Conservation (phyloP, 305 asterid genomes). For the Fraxinus greggii region DNA sequence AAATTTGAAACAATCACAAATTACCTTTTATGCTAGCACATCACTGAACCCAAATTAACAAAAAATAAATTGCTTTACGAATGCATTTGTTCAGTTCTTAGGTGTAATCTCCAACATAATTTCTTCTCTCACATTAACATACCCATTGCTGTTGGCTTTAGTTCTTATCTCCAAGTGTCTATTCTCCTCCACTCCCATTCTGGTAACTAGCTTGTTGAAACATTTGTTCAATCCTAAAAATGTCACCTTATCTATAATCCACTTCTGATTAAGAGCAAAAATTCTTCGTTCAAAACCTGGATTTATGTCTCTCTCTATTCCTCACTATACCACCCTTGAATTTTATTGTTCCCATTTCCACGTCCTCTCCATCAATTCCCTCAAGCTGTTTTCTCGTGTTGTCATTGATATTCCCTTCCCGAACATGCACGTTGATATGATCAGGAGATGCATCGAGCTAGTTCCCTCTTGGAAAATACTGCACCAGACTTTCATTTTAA, state of each 20-base stretch:
- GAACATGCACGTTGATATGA: conserved; percentile 56
- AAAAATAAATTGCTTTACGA: not conserved
- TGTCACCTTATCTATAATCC: conserved; percentile 41
- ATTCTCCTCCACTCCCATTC: conserved; percentile 14
- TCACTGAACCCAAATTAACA: not conserved
- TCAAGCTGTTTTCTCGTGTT: conserved; percentile 43
- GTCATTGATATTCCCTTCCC: conserved; percentile 68
- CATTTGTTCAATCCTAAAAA: conserved; percentile 43
- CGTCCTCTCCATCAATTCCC: conserved; percentile 53
- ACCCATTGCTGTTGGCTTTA: conserved; percentile 22
- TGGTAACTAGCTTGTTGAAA: conserved; percentile 16
- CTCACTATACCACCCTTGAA: conserved; percentile 32
- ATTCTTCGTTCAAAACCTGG: conserved; percentile 50
- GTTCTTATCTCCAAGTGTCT: conserved; percentile 1
- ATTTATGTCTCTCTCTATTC: conserved; percentile 34
- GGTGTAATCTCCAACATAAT: conserved; percentile 35
- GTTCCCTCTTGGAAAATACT: not conserved
- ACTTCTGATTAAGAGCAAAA: conserved; percentile 47
- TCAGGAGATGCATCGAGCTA: conserved; percentile 69
- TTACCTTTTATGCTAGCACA: not conserved
- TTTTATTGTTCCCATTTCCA: conserved; percentile 40
- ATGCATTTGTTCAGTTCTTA: not conserved
- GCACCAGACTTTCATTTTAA: not conserved
- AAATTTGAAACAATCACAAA: not conserved
- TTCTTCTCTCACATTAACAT: conserved; percentile 36